Base-by-base conservation (phyloP, 306 rosid genomes). In the Carpinus fangiana region DNA sequence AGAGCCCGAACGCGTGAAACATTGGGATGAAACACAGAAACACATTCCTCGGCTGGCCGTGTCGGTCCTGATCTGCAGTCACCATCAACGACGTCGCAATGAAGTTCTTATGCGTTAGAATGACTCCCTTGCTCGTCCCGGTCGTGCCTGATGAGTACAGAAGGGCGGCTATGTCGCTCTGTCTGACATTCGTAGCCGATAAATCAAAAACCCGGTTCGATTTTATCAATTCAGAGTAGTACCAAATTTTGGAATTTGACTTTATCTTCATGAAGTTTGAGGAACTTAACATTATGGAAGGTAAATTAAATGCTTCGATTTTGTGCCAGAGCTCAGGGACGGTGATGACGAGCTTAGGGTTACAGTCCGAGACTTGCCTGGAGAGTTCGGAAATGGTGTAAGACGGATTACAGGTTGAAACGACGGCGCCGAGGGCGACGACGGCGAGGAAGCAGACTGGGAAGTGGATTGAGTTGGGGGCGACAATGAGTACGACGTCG, bases 61-160 rank as follows among this genome's bases (percentile, higher is more conserved):
- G 13, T 8, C 51, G 41, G 2, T 86, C 83, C 73, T 86, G 85
- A 61, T 89, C 89, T 7, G 68, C 70, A 14, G 88, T 66, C 36
- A 46, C 48, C 82, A 81, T 81, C n/a, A 82, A 3, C 13, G 86
- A 78, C 23, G 73, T 17, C 31, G 87, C 70, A 0, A 89, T 89
- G 84, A 89, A 87, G 60, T 85, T 89, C 45, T 67, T 26, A 3
- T 89, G 93, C 23, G 84, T 89, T 67, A 89, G 50, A 77, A 83
- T 79, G 75, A 85, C 88, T 83, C 93, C 89, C 76, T 89, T 83
- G 80, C 86, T 87, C 18, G 41, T 82, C 66, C 92, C 86, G 0
- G 87, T 89, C 16, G 88, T 89, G 4, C 90, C 90, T 1, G 88
- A 89, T 10, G 92, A 89, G 81, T 88, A 88, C 53, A 88, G 7